Conservation (phyloP, 345 rosid species). For the Moricandia arvensis region DNA sequence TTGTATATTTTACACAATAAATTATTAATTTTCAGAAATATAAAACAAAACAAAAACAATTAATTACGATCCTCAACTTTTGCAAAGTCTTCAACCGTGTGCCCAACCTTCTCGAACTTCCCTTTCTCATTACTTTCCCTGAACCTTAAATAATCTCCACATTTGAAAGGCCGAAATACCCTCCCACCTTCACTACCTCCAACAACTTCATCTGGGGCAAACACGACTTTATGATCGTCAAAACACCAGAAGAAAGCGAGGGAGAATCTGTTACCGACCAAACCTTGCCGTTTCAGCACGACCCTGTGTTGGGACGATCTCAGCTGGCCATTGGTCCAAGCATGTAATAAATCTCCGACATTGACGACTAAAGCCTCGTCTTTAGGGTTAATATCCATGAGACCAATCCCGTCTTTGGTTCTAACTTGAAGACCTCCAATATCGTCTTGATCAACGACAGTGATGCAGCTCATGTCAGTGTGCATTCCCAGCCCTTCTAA, state of each 20-base stretch:
- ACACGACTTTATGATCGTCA: conserved; percentile 56
- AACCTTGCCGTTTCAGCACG: conserved; percentile 42
- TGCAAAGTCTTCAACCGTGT: conserved; percentile 73
- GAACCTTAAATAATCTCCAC: conserved; percentile 62
- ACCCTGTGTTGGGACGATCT: conserved; percentile 79
- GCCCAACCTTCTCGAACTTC: conserved; percentile 67
- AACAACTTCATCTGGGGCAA: conserved; percentile 65
- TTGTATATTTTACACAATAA: too few species aligned
- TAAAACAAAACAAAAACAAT: not conserved
- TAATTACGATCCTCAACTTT: conserved; percentile 17
- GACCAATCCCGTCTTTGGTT: conserved; percentile 53
- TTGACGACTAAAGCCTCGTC: conserved; percentile 61
- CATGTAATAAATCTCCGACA: conserved; percentile 76
- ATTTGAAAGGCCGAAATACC: conserved; percentile 54
- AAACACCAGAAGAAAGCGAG: conserved; percentile 81
- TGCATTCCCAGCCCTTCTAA: conserved; percentile 83
- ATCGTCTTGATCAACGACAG: conserved; percentile 68
- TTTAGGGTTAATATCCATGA: conserved; percentile 52
- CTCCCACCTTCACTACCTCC: conserved; percentile 42
- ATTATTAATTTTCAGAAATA: not conserved
- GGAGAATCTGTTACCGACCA: conserved; percentile 46
- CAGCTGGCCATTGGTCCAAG: conserved; percentile 76
- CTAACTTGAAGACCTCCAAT: conserved; percentile 77
- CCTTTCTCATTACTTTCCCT: conserved; percentile 71
- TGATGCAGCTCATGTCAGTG: conserved; percentile 87